These are phyloP conservation scores for Ophiostoma perfectum DNA, from an alignment of 2,329 filamentous ascomycete genomes.

Conservation along the genomic window DNA sequence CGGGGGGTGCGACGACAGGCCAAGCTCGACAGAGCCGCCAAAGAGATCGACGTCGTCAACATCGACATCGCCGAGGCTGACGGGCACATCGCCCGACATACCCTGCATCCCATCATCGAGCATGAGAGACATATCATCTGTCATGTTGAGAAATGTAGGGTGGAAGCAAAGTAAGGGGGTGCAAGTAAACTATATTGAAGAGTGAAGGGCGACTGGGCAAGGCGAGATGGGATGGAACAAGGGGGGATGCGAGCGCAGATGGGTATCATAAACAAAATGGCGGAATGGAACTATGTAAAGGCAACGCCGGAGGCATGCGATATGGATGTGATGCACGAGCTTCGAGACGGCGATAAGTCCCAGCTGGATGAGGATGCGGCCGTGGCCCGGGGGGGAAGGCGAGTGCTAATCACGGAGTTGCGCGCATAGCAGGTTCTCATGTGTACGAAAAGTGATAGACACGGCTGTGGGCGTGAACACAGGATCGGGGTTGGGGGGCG, in stretches of 20 bases:
- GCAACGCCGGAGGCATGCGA: neutral
- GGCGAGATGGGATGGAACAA: neutral
- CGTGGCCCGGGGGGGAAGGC: neutral
- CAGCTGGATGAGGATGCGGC: neutral
- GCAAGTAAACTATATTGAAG: neutral
- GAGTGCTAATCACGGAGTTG: neutral
- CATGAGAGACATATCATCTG: conserved; percentile 22
- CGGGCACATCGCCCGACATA: conserved; percentile 42
- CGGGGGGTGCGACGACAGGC: conserved; percentile 45
- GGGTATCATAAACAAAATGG: neutral
- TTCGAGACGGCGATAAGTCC: neutral
- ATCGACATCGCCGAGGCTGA: conserved; percentile 50
- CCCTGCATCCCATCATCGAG: conserved; percentile 38
- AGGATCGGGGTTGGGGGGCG: neutral
- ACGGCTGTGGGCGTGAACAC: too few species aligned
- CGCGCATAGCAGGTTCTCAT: neutral
- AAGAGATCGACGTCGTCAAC: conserved; percentile 61
- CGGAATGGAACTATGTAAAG: neutral
- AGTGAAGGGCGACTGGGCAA: neutral
- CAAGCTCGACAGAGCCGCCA: conserved; percentile 40
- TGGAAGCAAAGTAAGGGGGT: neutral
- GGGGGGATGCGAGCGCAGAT: neutral
- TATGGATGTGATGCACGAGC: neutral
- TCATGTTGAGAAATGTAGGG: neutral
- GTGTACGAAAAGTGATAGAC: neutral